Percentiles rank a stretch among this genome's conserved stretches.
phyloP scores from a whole-genome alignment of 2,329 filamentous ascomycete species.

The Pestalotiopsis sp. region DNA sequence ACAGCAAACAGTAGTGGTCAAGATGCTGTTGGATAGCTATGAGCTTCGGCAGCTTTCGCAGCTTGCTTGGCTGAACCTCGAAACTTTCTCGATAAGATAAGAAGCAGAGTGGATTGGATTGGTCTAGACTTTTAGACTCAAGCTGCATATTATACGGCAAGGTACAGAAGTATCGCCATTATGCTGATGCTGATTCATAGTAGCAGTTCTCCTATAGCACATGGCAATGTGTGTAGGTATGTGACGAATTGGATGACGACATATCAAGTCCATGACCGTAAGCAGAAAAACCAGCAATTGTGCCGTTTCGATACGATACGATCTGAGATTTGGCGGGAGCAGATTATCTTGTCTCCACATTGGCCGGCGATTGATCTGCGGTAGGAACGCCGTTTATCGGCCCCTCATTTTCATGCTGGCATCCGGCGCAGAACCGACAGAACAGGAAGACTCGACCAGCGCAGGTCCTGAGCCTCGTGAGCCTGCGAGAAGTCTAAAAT shows the following conservation, averaged over 20 bases:
- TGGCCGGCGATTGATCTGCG: conserved; percentile 3
- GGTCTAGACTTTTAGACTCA: neutral
- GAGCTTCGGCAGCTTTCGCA: neutral
- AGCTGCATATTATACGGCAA: neutral
- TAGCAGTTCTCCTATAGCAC: too few relatives aligned
- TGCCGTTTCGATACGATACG: too few relatives aligned
- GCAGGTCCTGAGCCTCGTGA: neutral
- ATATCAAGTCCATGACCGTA: too few relatives aligned
- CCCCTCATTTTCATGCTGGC: conserved; percentile 3
- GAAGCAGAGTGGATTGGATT: neutral
- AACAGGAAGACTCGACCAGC: neutral
- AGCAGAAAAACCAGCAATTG: too few relatives aligned
- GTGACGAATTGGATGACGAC: too few relatives aligned
- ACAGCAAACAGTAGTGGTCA: neutral
- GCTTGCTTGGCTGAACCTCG: neutral
- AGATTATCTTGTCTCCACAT: neutral
- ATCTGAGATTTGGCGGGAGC: neutral
- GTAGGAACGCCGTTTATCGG: conserved; percentile 5
- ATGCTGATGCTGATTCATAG: too few relatives aligned
- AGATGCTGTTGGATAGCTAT: neutral
- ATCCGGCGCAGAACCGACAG: conserved; percentile 2
- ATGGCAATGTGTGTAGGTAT: too few relatives aligned
- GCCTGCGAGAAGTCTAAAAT: neutral
- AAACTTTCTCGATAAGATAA: conserved; percentile 15
- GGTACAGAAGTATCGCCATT: too few relatives aligned